These are phyloP conservation scores for Panaeolus cyanescens DNA, from an alignment of 768 basidiomycete genomes.

Conservation along the genomic window DNA sequence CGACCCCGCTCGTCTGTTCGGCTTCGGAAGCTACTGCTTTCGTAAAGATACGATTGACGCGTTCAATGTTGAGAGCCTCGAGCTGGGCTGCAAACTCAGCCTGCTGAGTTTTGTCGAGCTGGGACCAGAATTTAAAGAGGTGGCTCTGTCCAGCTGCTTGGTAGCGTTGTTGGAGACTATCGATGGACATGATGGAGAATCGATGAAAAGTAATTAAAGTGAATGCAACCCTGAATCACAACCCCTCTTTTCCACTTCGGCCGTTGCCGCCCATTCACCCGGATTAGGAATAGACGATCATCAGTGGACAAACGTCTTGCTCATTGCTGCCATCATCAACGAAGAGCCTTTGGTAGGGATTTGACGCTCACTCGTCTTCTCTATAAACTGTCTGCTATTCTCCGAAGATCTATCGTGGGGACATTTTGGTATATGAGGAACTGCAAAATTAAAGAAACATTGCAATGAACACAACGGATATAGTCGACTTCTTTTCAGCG, in stretches of 20 bases:
- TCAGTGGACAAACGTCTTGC: not conserved
- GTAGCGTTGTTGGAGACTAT: conserved; percentile 64
- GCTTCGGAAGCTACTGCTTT: conserved; percentile 74
- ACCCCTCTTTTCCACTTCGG: conserved; percentile 18
- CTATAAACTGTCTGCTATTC: not conserved
- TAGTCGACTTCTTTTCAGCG: not conserved
- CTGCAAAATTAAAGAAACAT: not conserved
- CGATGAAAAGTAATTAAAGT: conserved; percentile 3
- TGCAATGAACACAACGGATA: not conserved
- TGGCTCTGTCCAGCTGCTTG: conserved; percentile 84
- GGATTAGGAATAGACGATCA: not conserved
- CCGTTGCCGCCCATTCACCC: conserved; percentile 15
- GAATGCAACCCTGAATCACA: not conserved
- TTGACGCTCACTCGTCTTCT: no score
- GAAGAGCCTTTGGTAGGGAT: not conserved
- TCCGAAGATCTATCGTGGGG: not conserved
- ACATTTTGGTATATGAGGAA: not conserved
- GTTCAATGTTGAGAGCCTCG: conserved; percentile 78
- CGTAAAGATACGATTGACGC: conserved; percentile 87
- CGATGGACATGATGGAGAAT: conserved; percentile 53
- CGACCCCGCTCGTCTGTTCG: conserved; percentile 39
- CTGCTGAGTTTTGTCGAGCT: conserved; percentile 67
- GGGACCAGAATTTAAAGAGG: conserved; percentile 85
- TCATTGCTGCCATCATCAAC: not conserved
- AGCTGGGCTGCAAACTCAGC: conserved; percentile 70